phyloP scores from a whole-genome alignment of 352 stramenopile species.

The Blastocystis sp. region DNA sequence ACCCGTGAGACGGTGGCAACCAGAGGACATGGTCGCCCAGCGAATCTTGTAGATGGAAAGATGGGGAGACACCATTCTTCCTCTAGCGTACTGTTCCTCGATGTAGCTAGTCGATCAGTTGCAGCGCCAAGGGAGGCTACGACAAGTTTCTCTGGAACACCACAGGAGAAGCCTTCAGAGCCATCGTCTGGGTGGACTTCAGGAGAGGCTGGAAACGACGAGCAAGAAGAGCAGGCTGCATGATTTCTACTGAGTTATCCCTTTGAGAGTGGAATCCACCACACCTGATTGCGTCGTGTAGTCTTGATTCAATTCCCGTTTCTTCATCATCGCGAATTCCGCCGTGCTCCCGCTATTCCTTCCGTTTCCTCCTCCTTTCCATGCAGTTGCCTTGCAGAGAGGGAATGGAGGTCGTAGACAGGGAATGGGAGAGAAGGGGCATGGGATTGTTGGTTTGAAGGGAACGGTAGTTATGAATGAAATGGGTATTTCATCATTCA shows the following conservation, averaged over 20 bases:
- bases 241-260: not conserved
- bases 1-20: slow-evolving; percentile 69
- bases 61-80: slow-evolving; percentile 69
- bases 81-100: slow-evolving; percentile 68
- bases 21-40: slow-evolving; percentile 67
- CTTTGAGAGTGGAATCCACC: not conserved
- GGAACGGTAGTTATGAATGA: too few species aligned
- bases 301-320: not conserved
- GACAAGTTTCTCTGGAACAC: slow-evolving; percentile 64
- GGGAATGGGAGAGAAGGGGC: too few species aligned
- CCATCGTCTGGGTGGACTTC: slow-evolving; percentile 51
- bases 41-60: slow-evolving; percentile 70
- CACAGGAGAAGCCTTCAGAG: slow-evolving; percentile 58
- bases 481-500: too few species aligned
- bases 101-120: slow-evolving; percentile 48
- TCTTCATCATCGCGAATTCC: not conserved
- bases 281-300: not conserved
- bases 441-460: too few species aligned
- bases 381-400: too few species aligned
- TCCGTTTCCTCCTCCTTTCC: not conserved
- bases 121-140: not conserved
- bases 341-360: not conserved
- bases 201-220: slow-evolving; percentile 46
- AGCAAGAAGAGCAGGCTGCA: slow-evolving; percentile 68
- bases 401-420: too few species aligned